Evolutionary conservation across 2,329 filamentous ascomycete species (phyloP).

Genomic region (Xylariaceae sp.): DNA sequence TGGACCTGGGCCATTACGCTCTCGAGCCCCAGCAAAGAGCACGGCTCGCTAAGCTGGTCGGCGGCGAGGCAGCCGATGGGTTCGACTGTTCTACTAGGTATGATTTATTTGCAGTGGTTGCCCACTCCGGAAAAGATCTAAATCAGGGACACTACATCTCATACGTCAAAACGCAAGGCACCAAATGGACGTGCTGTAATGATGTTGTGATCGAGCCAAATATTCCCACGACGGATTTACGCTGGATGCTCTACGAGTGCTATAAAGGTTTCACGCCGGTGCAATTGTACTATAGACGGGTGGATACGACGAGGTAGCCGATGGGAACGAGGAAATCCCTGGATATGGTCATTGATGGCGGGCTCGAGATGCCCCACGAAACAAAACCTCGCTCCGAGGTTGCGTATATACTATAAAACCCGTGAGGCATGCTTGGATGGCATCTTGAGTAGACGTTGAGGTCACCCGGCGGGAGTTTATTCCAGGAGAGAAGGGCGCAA

Average conservation of each 20-base stretch:
- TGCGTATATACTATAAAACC: background rate
- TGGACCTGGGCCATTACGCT: constrained; percentile 47
- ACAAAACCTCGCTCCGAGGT: background rate
- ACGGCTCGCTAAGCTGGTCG: constrained; percentile 15
- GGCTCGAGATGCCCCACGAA: background rate
- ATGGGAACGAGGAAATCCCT: background rate
- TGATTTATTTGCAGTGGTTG: constrained; percentile 78
- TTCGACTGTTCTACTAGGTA: constrained; percentile 52
- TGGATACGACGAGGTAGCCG: background rate
- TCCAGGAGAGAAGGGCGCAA: background rate
- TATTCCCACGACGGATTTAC: rapidly evolving
- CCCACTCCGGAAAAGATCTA: constrained; percentile 64
- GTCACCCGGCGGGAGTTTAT: constrained; percentile 1
- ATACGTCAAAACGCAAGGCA: constrained; percentile 54
- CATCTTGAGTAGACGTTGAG: constrained; percentile 1
- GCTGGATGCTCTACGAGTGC: background rate
- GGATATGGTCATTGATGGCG: background rate
- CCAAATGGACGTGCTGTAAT: constrained; percentile 46
- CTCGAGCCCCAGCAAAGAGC: constrained; percentile 5
- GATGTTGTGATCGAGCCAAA: constrained; percentile 29
- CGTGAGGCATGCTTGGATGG: background rate
- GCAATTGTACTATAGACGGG: constrained; percentile 15
- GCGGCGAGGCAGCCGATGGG: constrained; percentile 43
- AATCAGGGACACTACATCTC: constrained; percentile 76
- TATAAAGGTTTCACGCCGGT: constrained; percentile 3